phyloP scores from a whole-genome alignment of 495 filamentous ascomycete species.

The Penicillium nucicola region DNA sequence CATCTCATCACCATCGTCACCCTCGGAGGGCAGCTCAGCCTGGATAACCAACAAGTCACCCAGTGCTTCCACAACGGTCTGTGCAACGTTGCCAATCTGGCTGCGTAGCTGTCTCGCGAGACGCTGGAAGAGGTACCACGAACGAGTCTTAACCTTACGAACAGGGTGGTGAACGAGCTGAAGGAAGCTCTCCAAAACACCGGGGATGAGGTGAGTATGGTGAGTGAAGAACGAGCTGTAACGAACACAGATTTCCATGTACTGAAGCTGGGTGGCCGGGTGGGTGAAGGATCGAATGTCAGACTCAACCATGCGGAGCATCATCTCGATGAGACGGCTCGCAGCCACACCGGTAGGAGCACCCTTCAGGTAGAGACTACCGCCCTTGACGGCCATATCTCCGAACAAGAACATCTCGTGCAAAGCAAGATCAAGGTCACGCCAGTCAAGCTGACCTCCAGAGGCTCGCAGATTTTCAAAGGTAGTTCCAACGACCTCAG shows the following conservation, averaged over 20 bases:
- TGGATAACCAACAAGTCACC: conserved; percentile 84
- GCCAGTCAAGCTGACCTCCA: conserved; percentile 79
- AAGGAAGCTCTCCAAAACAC: conserved; percentile 89
- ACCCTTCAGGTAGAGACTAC: conserved; percentile 78
- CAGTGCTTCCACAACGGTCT: conserved; percentile 87
- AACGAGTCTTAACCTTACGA: conserved; percentile 77
- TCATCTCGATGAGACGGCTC: conserved; percentile 80
- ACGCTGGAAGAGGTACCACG: conserved; percentile 95
- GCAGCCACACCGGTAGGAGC: conserved; percentile 70
- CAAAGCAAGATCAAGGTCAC: conserved; percentile 92
- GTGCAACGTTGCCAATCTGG: conserved; percentile 81
- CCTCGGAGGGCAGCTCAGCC: conserved; percentile 76
- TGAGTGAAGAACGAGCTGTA: conserved; percentile 91
- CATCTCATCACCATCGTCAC: conserved; percentile 80
- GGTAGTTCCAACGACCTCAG: conserved; percentile 74
- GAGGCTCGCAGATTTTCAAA: conserved; percentile 72
- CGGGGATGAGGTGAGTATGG: conserved; percentile 72
- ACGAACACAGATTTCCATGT: conserved; percentile 96
- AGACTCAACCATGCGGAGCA: conserved; percentile 89
- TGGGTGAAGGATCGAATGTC: conserved; percentile 82
- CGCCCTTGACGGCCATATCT: conserved; percentile 80
- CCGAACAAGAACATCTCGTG: conserved; percentile 97
- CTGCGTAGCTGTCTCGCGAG: conserved; percentile 84
- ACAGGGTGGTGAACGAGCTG: conserved; percentile 82
- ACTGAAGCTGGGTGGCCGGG: conserved; percentile 88